phyloP scores from a whole-genome alignment of 495 filamentous ascomycete genomes.

The Evernia prunastri region DNA sequence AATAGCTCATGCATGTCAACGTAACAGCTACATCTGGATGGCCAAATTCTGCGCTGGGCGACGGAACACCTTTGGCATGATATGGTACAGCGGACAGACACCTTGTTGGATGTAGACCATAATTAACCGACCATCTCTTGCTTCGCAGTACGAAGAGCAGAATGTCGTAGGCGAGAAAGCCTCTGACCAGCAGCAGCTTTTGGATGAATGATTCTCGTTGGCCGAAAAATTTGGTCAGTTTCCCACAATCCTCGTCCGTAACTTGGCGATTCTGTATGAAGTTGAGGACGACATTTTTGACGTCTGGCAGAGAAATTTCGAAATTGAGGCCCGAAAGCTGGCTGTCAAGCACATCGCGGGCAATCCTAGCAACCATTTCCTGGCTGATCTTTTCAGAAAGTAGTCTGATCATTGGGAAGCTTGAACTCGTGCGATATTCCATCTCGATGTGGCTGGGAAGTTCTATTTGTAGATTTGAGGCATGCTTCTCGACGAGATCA shows the following conservation, averaged over 20 bases:
- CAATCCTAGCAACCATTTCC: not conserved
- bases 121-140: slow-evolving; percentile 64
- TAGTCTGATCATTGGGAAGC: not conserved
- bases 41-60: slow-evolving; percentile 59
- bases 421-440: not conserved
- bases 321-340: not conserved
- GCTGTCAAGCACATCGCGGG: not conserved
- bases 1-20: slow-evolving; percentile 60
- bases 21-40: slow-evolving; percentile 63
- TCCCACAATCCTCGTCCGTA: not conserved
- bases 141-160: slow-evolving; percentile 46
- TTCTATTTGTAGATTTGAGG: not conserved
- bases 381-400: not conserved
- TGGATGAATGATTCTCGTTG: not conserved
- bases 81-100: slow-evolving; percentile 18
- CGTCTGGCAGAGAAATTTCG: not conserved
- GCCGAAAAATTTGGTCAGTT: not conserved
- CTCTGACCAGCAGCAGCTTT: no score
- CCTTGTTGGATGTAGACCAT: slow-evolving; percentile 41
- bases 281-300: not conserved
- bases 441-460: not conserved
- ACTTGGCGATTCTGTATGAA: not conserved
- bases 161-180: slow-evolving; percentile 52
- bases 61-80: slow-evolving; percentile 58
- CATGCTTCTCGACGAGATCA: not conserved